Evolutionary conservation across 1,139 yeast species (phyloP).

Genomic region (Hemisphaericaspora subhashii): DNA sequence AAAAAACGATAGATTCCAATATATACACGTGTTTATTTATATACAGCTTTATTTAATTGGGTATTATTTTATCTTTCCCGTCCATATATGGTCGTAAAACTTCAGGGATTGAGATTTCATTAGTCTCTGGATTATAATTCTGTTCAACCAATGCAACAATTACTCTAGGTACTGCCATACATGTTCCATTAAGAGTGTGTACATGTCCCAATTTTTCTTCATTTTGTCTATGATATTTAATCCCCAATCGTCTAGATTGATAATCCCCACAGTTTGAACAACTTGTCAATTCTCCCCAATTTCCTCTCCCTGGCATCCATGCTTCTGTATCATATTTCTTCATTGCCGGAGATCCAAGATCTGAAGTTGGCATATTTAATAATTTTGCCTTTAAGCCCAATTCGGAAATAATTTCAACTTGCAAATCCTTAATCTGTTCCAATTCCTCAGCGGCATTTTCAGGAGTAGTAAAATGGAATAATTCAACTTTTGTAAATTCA

Average conservation of each 20-base stretch:
- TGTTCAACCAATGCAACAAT: conserved; percentile 88
- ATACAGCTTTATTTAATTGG: conserved; percentile 13
- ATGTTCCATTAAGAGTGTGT: conserved; percentile 93
- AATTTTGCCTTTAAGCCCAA: conserved; percentile 82
- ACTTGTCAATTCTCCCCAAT: conserved; percentile 92
- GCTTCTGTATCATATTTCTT: conserved; percentile 94
- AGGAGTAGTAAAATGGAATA: conserved; percentile 72
- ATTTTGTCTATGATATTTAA: conserved; percentile 41
- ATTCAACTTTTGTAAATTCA: conserved; percentile 95
- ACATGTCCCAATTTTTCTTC: conserved; percentile 45
- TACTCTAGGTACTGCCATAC: conserved; percentile 92
- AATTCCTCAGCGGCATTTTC: conserved; percentile 51
- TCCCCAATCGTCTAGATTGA: conserved; percentile 81
- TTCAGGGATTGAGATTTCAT: conserved; percentile 64
- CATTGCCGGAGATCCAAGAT: conserved; percentile 90
- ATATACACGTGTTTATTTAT: conserved; percentile 7
- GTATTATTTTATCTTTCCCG: conserved; percentile 41
- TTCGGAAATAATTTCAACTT: conserved; percentile 59
- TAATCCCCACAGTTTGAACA: conserved; percentile 91
- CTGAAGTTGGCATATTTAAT: conserved; percentile 85
- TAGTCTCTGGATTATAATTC: conserved; percentile 59
- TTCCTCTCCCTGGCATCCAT: conserved; percentile 96
- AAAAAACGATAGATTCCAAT: conserved; percentile 2
- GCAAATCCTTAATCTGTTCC: conserved; percentile 63
- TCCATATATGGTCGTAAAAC: conserved; percentile 71